Percentiles rank a stretch among this genome's conserved stretches.
phyloP scores from a whole-genome alignment of 352 stramenopile species.

The Elongisporangium anandrum region DNA sequence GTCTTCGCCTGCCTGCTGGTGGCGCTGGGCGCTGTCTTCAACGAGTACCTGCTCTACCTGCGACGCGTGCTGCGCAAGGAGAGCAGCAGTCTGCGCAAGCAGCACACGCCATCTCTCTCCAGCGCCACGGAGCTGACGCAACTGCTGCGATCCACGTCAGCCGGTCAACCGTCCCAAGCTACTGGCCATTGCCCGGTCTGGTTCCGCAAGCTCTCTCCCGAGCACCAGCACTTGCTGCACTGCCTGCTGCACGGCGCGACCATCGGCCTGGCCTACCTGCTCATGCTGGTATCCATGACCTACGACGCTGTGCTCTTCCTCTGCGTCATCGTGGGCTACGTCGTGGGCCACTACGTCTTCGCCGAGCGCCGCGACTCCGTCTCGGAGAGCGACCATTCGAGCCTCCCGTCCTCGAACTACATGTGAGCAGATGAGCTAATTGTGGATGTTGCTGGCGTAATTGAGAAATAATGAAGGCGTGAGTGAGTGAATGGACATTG shows the following conservation, averaged over 20 bases:
- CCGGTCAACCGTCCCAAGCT: conserved; percentile 10
- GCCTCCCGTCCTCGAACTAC: conserved; percentile 7
- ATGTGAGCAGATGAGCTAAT: too few species aligned
- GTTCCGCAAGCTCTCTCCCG: conserved; percentile 48
- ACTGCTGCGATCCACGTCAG: conserved; percentile 35
- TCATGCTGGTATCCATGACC: conserved; percentile 81
- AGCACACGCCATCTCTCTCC: conserved; percentile 4
- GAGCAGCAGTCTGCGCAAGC: conserved; percentile 42
- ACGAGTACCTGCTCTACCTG: conserved; percentile 71
- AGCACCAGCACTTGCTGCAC: conserved; percentile 48
- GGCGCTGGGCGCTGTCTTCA: conserved; percentile 54
- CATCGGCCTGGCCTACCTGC: conserved; percentile 69
- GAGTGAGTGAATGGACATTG: too few species aligned
- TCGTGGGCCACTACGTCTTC: conserved; percentile 66
- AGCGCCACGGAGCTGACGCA: conserved; percentile 27
- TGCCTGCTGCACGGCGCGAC: conserved; percentile 51
- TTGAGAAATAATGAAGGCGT: too few species aligned
- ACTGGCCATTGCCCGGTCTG: conserved; percentile 17
- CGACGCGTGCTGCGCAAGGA: conserved; percentile 61
- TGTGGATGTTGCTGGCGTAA: too few species aligned
- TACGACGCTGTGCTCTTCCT: conserved; percentile 65
- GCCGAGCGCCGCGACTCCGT: conserved; percentile 54
- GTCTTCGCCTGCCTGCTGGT: conserved; percentile 47
- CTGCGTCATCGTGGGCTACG: conserved; percentile 49
- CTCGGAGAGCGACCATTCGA: conserved; percentile 13